Conservation (phyloP, 345 rosid genomes). For the Aurinia saxatilis region DNA sequence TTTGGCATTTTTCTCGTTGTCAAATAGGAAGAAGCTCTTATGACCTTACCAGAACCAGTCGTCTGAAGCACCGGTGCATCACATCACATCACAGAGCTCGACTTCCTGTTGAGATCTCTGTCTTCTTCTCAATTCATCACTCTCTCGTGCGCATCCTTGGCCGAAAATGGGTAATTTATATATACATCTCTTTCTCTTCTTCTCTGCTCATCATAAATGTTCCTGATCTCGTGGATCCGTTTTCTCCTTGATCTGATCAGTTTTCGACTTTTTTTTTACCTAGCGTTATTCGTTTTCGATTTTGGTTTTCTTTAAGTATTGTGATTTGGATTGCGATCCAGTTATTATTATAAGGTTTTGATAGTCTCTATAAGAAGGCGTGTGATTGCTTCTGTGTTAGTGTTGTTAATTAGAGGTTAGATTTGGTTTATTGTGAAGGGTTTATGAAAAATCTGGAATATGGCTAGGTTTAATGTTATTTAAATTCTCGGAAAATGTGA, state of each 20-base stretch:
- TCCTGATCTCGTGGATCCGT: slow-evolving; percentile 36
- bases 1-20: slow-evolving; percentile 22
- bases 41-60: slow-evolving; percentile 25
- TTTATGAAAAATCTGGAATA: neutral
- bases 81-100: neutral
- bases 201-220: slow-evolving; percentile 24
- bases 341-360: neutral
- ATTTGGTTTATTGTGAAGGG: neutral
- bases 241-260: slow-evolving; percentile 29
- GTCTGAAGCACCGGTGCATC: slow-evolving; percentile 20
- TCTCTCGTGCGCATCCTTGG: slow-evolving; percentile 7
- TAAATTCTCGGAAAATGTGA: too few species aligned
- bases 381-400: slow-evolving; percentile 2
- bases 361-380: slow-evolving; percentile 16
- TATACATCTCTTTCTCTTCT: neutral
- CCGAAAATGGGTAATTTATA: slow-evolving; percentile 24
- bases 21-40: slow-evolving; percentile 19
- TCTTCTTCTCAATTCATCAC: slow-evolving; percentile 12
- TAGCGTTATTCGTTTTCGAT: slow-evolving; percentile 19
- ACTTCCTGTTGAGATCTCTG: slow-evolving; percentile 16
- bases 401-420: neutral
- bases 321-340: slow-evolving; percentile 21
- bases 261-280: slow-evolving; percentile 5
- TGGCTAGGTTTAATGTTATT: neutral
- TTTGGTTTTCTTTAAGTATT: slow-evolving; percentile 6